Conservation (phyloP, 75 land plant genomes). For the Sequoiadendron giganteum region DNA sequence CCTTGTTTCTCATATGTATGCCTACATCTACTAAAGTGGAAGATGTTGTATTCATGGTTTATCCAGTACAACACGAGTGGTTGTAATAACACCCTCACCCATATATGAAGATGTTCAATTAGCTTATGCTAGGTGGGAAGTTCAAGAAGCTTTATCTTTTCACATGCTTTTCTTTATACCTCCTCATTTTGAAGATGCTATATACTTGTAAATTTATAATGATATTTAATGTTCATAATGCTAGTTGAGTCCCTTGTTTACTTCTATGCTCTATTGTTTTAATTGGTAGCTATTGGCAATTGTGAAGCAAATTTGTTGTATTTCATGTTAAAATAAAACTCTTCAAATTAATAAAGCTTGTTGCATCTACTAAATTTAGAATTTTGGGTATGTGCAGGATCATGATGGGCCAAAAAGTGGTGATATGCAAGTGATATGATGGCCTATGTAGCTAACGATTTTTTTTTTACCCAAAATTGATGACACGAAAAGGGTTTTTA, state of each 20-base stretch:
- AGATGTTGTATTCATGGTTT: background rate
- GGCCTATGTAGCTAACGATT: no score
- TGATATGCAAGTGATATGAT: no score
- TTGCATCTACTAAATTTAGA: background rate
- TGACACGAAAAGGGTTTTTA: no score
- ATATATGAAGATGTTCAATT: no score
- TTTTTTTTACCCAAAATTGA: no score
- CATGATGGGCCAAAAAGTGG: no score
- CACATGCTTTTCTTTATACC: background rate
- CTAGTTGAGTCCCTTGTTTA: background rate
- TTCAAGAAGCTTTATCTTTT: background rate
- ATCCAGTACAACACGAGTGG: no score
- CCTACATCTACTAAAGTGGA: background rate
- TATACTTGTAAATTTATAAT: background rate
- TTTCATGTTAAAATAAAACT: background rate
- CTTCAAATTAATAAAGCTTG: background rate
- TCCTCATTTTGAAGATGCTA: background rate
- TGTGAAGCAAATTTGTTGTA: background rate
- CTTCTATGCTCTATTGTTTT: background rate
- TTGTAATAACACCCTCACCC: no score
- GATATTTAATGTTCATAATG: background rate
- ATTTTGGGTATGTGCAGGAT: no score
- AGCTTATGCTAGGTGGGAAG: slow-evolving; percentile 8
- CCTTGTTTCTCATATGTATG: background rate
- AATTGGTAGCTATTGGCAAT: background rate